Evolutionary conservation across 352 stramenopile genomes (phyloP), one percentile per base, ranked within the genome.

Genomic region (Globisporangium megalacanthum): DNA sequence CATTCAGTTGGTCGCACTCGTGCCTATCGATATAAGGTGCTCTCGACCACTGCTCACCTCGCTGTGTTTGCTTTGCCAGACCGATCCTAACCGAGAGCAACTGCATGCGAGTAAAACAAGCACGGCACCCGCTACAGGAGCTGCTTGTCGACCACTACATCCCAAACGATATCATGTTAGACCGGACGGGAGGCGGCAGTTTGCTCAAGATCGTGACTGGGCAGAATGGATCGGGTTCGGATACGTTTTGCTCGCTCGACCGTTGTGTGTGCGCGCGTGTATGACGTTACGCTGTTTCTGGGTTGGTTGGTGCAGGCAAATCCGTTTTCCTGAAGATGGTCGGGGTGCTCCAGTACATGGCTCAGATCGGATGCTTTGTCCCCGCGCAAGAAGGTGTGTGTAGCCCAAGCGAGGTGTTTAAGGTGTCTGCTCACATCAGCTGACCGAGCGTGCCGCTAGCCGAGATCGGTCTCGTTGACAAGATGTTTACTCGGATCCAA

Each of bases 261-360:
- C 19, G 33, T 15, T 44, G 20, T 33, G 9, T 44, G 35, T 13
- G 35, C 35, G 35, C 35, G 35, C 7, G 6, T 39, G 35, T 39
- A 13, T 39, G 9, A 29, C 17, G n/a, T n/a, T 11, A 33, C 9
- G 6, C 61, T 49, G n/a, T 2, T 31, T 29, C 25, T 29, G 25
- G 25, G n/a, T 19, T 10, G 33, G 33, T 25, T 39, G 11, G 15
- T 44, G 41, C 56, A 95, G 86, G 86, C 11, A 95, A 95, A 72
- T 95, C 86, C 7, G 79, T 93, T 15, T 92, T 87, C 61, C 57
- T 95, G 57, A 94, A 92, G 58, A 91, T 87, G 79, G 72, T 94
- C 9, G 86, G 86, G 1, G 60, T 95, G 8, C 50, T 95, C 10
- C 83, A 94, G 54, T 90, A 91, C 58, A 88, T 95, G 79, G 61